A percentile compares a stretch with the other conserved stretches of the same genome.
Evolutionary conservation across 2,329 filamentous ascomycete genomes (phyloP).

Genomic region (Epicoccum sorghinum): DNA sequence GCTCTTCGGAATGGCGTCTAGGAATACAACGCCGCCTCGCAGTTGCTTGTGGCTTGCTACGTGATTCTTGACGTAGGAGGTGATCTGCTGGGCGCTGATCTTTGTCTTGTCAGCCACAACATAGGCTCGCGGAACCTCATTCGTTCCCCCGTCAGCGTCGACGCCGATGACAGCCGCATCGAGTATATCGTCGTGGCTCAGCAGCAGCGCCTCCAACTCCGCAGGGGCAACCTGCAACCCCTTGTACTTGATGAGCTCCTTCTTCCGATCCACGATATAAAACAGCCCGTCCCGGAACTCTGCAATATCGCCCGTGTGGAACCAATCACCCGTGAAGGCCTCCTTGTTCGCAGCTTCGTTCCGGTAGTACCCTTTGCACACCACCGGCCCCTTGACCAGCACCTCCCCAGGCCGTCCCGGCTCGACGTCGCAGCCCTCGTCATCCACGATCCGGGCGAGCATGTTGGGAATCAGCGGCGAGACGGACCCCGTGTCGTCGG

Average conservation of each 20-base stretch:
- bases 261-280: constrained; percentile 52
- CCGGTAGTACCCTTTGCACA: constrained; percentile 48
- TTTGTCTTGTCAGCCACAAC: constrained; percentile 47
- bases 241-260: constrained; percentile 58
- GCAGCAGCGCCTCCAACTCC: constrained; percentile 54
- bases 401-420: constrained; percentile 41
- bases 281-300: constrained; percentile 45
- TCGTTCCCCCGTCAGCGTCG: constrained; percentile 41
- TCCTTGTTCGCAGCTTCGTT: constrained; percentile 41
- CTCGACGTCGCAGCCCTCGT: constrained; percentile 41
- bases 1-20: constrained; percentile 47
- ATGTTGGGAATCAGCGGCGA: constrained; percentile 51
- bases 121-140: constrained; percentile 52
- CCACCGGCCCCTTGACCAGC: constrained; percentile 43
- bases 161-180: constrained; percentile 57
- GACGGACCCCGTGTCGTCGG: constrained; percentile 57
- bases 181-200: constrained; percentile 49
- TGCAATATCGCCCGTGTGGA: constrained; percentile 49
- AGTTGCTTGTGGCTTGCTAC: constrained; percentile 46
- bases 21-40: constrained; percentile 46
- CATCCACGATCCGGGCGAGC: constrained; percentile 43
- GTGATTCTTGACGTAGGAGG: constrained; percentile 39
- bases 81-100: constrained; percentile 40
- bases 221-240: constrained; percentile 58
- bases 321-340: constrained; percentile 44